Percentiles rank a stretch among this genome's conserved stretches.
These are phyloP conservation scores for Lentinula sp. DNA, from an alignment of 768 basidiomycete species.

Conservation along the genomic window DNA sequence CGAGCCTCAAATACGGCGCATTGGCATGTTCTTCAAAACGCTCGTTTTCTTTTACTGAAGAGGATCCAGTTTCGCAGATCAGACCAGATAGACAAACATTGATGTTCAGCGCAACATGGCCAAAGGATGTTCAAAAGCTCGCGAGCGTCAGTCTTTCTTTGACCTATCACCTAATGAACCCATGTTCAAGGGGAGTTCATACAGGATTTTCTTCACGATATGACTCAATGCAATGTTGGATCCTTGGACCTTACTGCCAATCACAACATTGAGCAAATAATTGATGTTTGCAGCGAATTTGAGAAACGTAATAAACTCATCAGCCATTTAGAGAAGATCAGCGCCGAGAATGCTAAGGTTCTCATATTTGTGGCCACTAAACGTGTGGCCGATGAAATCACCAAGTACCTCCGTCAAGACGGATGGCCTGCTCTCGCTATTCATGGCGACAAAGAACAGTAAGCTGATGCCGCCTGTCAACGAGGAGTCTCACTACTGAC, in stretches of 20 bases:
- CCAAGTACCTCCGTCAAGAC: slow-evolving; percentile 94
- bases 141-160: slow-evolving; percentile 55
- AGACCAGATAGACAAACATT: slow-evolving; percentile 97
- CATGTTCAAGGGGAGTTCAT: neutral
- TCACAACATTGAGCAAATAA: slow-evolving; percentile 93
- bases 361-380: slow-evolving; percentile 98
- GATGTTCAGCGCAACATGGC: slow-evolving; percentile 99
- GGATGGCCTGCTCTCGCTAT: slow-evolving; percentile 99
- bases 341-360: slow-evolving; percentile 95
- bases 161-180: neutral
- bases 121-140: slow-evolving; percentile 97
- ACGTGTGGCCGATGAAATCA: slow-evolving; percentile 96
- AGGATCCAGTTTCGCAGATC: slow-evolving; percentile 49
- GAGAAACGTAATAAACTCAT: slow-evolving; percentile 96
- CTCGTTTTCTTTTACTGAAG: neutral
- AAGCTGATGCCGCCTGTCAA: slow-evolving; percentile 21
- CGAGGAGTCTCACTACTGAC: neutral
- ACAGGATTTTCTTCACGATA: slow-evolving; percentile 92
- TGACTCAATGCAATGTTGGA: slow-evolving; percentile 98
- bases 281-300: slow-evolving; percentile 95
- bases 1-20: slow-evolving; percentile 98
- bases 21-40: slow-evolving; percentile 46
- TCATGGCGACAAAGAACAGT: slow-evolving; percentile 99
- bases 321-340: slow-evolving; percentile 96
- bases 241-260: slow-evolving; percentile 98